Percentiles rank a stretch among this genome's conserved stretches.
Conservation (phyloP, 306 rosid species). For the Lathyrus oleraceus region DNA sequence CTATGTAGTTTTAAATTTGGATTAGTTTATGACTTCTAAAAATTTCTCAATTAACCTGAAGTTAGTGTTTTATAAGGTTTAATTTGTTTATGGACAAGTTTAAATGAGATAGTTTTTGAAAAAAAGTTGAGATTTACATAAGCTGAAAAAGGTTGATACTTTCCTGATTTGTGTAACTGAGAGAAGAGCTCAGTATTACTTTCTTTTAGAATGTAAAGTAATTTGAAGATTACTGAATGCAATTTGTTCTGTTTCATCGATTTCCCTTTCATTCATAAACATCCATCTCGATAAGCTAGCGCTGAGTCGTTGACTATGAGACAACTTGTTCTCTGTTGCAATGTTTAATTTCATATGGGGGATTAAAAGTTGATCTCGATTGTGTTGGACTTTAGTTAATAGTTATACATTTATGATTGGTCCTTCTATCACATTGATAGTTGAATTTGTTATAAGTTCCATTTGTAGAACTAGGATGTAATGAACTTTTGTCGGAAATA, state of each 20-base stretch:
- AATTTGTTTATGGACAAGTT: background rate
- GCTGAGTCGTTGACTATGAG: background rate
- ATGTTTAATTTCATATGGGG: background rate
- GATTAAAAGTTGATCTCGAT: background rate
- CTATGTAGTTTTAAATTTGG: background rate
- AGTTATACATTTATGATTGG: background rate
- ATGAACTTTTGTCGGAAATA: background rate
- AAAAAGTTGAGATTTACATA: background rate
- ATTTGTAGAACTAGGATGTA: background rate
- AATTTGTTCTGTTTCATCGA: constrained; percentile 19
- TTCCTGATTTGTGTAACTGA: background rate
- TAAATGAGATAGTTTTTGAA: background rate
- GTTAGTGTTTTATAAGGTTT: background rate
- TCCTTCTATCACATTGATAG: background rate
- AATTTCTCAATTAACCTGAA: background rate
- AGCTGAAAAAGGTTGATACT: background rate
- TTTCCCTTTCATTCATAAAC: constrained; percentile 8
- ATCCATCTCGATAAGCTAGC: constrained; percentile 4
- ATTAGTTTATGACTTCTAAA: background rate
- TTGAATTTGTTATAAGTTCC: constrained; percentile 12
- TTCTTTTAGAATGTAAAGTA: background rate
- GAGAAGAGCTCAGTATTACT: background rate
- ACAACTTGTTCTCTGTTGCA: background rate
- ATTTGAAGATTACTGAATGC: background rate
- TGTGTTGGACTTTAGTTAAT: background rate